Evolutionary conservation across 768 basidiomycete genomes (phyloP), one percentile per base, ranked within the genome.

Genomic region (Saitozyma sp.): DNA sequence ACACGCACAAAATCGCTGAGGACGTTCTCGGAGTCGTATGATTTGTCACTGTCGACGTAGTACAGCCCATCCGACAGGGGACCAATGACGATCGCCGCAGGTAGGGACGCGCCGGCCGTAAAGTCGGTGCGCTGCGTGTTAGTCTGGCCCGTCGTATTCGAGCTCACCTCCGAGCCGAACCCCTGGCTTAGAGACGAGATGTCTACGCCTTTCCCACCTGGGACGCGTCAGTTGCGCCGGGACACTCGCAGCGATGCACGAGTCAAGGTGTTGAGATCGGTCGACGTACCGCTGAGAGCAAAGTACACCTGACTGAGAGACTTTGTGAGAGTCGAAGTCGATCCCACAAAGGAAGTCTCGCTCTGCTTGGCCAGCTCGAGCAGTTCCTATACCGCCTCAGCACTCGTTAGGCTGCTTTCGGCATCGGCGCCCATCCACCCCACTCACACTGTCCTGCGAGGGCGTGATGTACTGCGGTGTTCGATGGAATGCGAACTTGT

Each of bases 231-330:
- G 57, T n/a, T 8, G 40, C 37, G 40, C 17, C 14, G 11, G 48
- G n/a, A 9, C 16, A 1, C 42, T 13, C 41, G 9, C 50, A 29
- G 13, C 46, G 11, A 38, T 16, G 67, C 70, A 29, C 29, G 29
- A 29, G 29, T 29, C 29, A 29, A 29, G 29, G 29, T 29, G 29
- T 29, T 29, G 29, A 29, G 29, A 29, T 5, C 29, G 5, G 5
- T 29, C 29, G 29, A 29, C 29, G 48, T 84, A 17, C 85, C 85
- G 20, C 91, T 92, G 6, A 96, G 82, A 16, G 92, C 83, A 73
- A 92, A 91, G 75, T 96, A 98, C 16, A 95, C 86, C 53, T 97
- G 92, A 50, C 86, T 83, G 49, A 96, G 82, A 70, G 93, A 86
- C 42, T 89, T 87, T 0, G 91, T 88, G 56, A 96, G 78, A 1